Base-by-base conservation (phyloP, 768 basidiomycete genomes). In the Rhizopogon vinicolor region DNA sequence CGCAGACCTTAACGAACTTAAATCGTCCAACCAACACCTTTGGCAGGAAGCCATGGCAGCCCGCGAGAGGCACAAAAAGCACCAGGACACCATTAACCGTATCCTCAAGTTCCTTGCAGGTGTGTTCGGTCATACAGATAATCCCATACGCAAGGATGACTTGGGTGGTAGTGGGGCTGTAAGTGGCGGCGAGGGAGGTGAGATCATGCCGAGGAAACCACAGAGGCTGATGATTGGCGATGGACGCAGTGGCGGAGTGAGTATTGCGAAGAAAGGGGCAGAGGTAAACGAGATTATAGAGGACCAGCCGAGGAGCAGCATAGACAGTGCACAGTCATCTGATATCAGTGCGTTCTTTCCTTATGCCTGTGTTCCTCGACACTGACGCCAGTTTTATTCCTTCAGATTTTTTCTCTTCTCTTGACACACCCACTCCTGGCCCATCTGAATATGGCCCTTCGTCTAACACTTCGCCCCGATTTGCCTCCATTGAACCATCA, bases 61-160 rank as follows among this genome's bases (percentile, higher is more conserved):
- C 2, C 77, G 93, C 14, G 84, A 87, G 60, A 81, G 85, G 54
- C 87, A 96, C 65, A 86, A 93, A 67, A 94, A 91, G 65, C 94
- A 98, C 60, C 89, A 97, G 65, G 94, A 98, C 68, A 97, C 93
- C 19, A 93, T 98, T 67, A 93, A 97, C 64, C 77, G 91, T 53
- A 98, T 99, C 58, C 81, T 99, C 59, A 89, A 93, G 57, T 98
- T 99, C 72, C 73, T 99, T 53, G 95, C 95, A 9, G 87, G 92
- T 12, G 88, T 98, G 3, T 98, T 98, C 72, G 88, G 89, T 12
- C 80, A 78, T 52, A 62, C 66, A 0, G 74, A 75, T 1, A 75
- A 71, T 44, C 69, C 75, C 56, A 76, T 68, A 51, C 68, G 64
- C 43, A 68, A 64, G 44, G 70, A 67, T 49, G 69, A 70, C 42